Conservation (phyloP, 768 basidiomycete species). For the Macrolepiota dolichaula region DNA sequence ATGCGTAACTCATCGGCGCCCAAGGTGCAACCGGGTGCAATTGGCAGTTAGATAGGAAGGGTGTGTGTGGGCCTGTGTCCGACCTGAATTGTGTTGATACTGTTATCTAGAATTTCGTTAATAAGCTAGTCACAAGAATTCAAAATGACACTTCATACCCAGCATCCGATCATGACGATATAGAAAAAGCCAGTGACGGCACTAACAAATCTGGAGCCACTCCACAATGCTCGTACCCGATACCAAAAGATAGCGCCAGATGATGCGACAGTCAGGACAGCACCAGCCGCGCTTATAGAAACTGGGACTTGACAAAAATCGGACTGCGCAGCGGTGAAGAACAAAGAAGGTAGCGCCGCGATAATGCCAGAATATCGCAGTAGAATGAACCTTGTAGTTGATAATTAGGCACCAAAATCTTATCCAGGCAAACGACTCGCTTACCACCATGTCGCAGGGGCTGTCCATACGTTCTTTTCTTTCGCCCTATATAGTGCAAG, state of each 20-base stretch:
- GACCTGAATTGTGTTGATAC: conserved; percentile 3
- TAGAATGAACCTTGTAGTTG: neutral
- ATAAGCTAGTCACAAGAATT: neutral
- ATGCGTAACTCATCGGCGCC: conserved; percentile 9
- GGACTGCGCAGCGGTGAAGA: conserved; percentile 4
- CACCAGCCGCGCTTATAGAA: neutral
- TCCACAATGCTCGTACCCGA: conserved; percentile 5
- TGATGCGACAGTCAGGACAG: conserved; percentile 2
- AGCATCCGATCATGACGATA: conserved; percentile 5
- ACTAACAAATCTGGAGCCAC: neutral
- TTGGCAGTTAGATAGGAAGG: conserved; percentile 4
- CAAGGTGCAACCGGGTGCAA: conserved; percentile 4
- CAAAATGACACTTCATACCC: neutral
- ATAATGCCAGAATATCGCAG: conserved; percentile 7
- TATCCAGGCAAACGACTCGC: neutral
- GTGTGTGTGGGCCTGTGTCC: conserved; percentile 1
- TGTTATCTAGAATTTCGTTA: neutral
- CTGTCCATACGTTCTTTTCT: conserved; percentile 3
- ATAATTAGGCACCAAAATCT: neutral
- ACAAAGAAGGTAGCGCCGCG: conserved; percentile 1
- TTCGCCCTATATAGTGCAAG: neutral
- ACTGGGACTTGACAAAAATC: conserved; percentile 1
- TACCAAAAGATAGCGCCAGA: conserved; percentile 8
- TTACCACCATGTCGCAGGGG: conserved; percentile 8
- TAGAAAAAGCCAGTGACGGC: conserved; percentile 1